A percentile compares a stretch with the other conserved stretches of the same genome.
Conservation (phyloP, 306 rosid species). For the Macrotyloma uniflorum region DNA sequence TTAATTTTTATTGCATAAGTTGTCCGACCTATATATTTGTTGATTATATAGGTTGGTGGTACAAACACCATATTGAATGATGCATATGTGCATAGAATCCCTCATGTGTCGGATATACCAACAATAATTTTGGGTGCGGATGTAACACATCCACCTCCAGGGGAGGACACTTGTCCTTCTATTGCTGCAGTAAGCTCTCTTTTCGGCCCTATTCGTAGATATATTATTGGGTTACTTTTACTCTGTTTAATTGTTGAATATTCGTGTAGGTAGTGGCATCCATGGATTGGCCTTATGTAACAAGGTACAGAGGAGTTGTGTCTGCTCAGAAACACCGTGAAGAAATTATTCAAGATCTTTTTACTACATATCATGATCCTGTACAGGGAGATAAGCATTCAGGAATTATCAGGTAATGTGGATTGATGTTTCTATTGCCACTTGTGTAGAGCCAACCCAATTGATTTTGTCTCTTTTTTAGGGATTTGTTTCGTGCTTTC, state of each 20-base stretch:
- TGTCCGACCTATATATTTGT: not conserved
- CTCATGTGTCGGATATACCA: slow-evolving; percentile 58
- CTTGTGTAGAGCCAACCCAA: not conserved
- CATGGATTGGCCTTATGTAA: slow-evolving; percentile 85
- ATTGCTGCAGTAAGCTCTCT: slow-evolving; percentile 76
- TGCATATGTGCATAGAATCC: slow-evolving; percentile 55
- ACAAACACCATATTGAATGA: slow-evolving; percentile 64
- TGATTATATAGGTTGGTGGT: slow-evolving; percentile 70
- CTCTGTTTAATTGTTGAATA: not conserved
- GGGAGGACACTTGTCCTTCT: slow-evolving; percentile 72
- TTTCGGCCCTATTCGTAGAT: not conserved
- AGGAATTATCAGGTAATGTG: slow-evolving; percentile 72
- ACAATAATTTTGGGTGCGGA: slow-evolving; percentile 85
- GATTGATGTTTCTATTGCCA: not conserved
- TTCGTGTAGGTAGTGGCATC: slow-evolving; percentile 79
- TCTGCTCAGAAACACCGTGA: slow-evolving; percentile 67
- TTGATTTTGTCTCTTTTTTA: slow-evolving; percentile 6
- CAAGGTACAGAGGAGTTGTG: slow-evolving; percentile 66
- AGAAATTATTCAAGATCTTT: slow-evolving; percentile 80
- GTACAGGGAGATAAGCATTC: slow-evolving; percentile 46
- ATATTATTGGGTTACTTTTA: not conserved
- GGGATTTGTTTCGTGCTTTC: slow-evolving; percentile 67
- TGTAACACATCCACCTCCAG: slow-evolving; percentile 82
- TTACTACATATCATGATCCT: slow-evolving; percentile 31
- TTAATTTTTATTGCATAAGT: not conserved